phyloP scores from a whole-genome alignment of 2,329 filamentous ascomycete genomes.

The Sporothrix schenckii region DNA sequence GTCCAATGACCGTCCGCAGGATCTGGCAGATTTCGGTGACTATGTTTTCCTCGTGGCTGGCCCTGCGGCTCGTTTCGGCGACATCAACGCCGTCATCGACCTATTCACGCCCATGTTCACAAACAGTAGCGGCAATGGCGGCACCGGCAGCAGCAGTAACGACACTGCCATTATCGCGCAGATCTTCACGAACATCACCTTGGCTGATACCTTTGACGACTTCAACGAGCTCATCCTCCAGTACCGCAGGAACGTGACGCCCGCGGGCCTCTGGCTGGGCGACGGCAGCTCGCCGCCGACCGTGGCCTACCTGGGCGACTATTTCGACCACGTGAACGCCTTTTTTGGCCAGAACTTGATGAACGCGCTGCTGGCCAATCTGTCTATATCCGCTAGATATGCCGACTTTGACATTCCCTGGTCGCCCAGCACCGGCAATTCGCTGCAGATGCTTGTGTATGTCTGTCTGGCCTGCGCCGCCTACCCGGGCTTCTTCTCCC shows the following conservation, averaged over 20 bases:
- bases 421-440: slow-evolving; percentile 67
- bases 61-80: slow-evolving; percentile 48
- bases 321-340: slow-evolving; percentile 56
- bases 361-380: slow-evolving; percentile 67
- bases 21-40: slow-evolving; percentile 46
- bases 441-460: slow-evolving; percentile 78
- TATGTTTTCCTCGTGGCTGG: slow-evolving; percentile 49
- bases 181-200: slow-evolving; percentile 45
- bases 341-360: slow-evolving; percentile 68
- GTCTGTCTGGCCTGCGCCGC: slow-evolving; percentile 76
- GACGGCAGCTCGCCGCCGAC: slow-evolving; percentile 62
- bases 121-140: slow-evolving; percentile 31
- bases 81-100: slow-evolving; percentile 37
- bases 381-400: slow-evolving; percentile 71
- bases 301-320: slow-evolving; percentile 71
- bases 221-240: slow-evolving; percentile 68
- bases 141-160: slow-evolving; percentile 28
- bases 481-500: slow-evolving; percentile 82
- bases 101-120: slow-evolving; percentile 50
- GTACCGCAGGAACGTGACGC: slow-evolving; percentile 69
- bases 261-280: slow-evolving; percentile 79
- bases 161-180: slow-evolving; percentile 8
- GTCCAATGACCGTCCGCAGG: slow-evolving; percentile 47
- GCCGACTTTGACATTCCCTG: slow-evolving; percentile 76
- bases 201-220: slow-evolving; percentile 65